A percentile compares a stretch with the other conserved stretches of the same genome.
These are phyloP conservation scores for Paecilomyces dactylethromorphus DNA, from an alignment of 2,329 filamentous ascomycete genomes.

Conservation along the genomic window DNA sequence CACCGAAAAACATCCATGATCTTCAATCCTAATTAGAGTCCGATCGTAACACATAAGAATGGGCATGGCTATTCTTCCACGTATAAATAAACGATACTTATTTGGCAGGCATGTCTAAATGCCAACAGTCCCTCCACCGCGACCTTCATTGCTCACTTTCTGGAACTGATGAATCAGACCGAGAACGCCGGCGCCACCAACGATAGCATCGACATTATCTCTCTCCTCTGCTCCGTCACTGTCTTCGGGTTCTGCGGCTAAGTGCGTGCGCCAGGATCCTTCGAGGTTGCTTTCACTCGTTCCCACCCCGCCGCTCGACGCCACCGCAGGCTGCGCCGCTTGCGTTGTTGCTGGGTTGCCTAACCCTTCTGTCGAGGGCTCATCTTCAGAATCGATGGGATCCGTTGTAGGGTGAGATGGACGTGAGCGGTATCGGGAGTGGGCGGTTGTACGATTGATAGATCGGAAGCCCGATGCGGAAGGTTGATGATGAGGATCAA, in stretches of 20 bases:
- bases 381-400: conserved; percentile 25
- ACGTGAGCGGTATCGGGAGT: conserved; percentile 26
- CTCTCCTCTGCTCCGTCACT: conserved; percentile 41
- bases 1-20: background rate
- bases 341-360: conserved; percentile 11
- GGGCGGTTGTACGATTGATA: conserved; percentile 13
- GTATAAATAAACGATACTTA: background rate
- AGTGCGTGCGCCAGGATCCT: conserved; percentile 44
- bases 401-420: conserved; percentile 18
- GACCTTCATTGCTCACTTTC: conserved; percentile 44
- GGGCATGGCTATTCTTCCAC: background rate
- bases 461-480: conserved; percentile 31
- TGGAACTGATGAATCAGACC: conserved; percentile 63
- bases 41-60: background rate
- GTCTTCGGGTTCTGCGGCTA: conserved; percentile 25
- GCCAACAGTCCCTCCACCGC: conserved; percentile 27
- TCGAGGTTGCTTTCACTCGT: conserved; percentile 54
- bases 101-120: conserved; percentile 16
- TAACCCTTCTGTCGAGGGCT: conserved; percentile 11
- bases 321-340: conserved; percentile 16
- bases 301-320: conserved; percentile 30
- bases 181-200: conserved; percentile 52
- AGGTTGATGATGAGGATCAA: conserved; percentile 43
- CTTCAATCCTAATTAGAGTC: background rate
- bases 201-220: conserved; percentile 41